Evolutionary conservation across 2,329 filamentous ascomycete genomes (phyloP), one percentile per base, ranked within the genome.

Genomic region (Neonectria ditissima): DNA sequence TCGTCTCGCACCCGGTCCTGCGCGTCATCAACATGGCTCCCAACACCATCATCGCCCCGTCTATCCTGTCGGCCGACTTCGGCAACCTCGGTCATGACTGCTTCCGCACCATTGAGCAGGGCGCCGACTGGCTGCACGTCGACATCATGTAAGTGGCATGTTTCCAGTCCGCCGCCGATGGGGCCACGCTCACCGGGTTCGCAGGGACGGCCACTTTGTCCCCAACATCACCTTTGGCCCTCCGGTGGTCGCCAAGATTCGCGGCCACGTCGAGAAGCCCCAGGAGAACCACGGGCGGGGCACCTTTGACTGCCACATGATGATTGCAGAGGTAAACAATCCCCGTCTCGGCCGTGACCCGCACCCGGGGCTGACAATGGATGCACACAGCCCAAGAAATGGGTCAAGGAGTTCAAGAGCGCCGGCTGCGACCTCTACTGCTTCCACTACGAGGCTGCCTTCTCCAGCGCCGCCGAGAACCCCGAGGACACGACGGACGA

Each of bases 301-400:
- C 66, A 98, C 95, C 14, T 99, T 99, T 78, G 96, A 99, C 81
- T 99, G 96, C 86, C 96, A 99, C 82, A 98, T 99, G 96, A 99
- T 99, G 96, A 97, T 99, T 77, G 90, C 93, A 74, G 95, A 99
- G 91, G 93, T 95, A 85, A 72, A 81, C 16, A 56, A 11, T n/a
- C n/a, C n/a, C 48, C 41, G 30, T 57, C 32, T 57, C 32, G 26
- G 7, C 14, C 11, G 7, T 8, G 16, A 22, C 22, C 9, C 10
- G 43, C 11, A 18, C 14, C 16, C n/a, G n/a, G 37, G 56, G 63
- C 64, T 74, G 55, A 74, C 62, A 37, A 30, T 20, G 26, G 8
- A 34, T 52, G 16, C 5, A 69, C 71, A 69, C 71, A 96, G 94
- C 96, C 96, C 71, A 97, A 98, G 85, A 94, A 94, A 86, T 99